Base-by-base conservation (phyloP, 768 basidiomycete genomes). In the Hemileccinum impolitum region DNA sequence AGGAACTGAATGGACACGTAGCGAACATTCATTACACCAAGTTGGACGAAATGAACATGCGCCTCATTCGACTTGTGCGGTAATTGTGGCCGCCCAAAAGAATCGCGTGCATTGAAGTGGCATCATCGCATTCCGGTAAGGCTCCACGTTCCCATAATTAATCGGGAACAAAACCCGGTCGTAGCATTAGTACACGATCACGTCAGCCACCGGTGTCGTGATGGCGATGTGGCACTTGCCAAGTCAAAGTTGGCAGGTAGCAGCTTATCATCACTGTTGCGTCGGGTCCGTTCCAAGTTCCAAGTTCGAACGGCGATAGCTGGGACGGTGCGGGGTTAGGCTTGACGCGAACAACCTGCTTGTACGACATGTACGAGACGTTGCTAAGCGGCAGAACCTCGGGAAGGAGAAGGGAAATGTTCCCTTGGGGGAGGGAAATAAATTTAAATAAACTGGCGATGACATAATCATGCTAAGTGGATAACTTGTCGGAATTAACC, bases 401-500 rank as follows among this genome's bases (percentile, higher is more conserved):
- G 37, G 13, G 19, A 10, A 25, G 19, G 6, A 23, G 23, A 23
- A 3, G 23, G 23, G 23, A 23, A 23, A 23, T 23, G 23, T 23
- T 23, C 23, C n/a, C 3, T 23, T 23, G 18, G 35, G n/a, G 6
- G 35, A 17, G 9, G 15, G n/a, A 23, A 23, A 23, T 3, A 23
- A 39, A 39, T 35, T 35, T 7, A n/a, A 35, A 38, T 19, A 17
- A 17, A 34, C 58, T 47, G n/a, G n/a, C n/a, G n/a, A n/a, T n/a
- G n/a, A 53, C 45, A 19, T 56, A 53, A 61, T 60, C 25, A 40
- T 43, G 48, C 50, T 45, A 53, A 58, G 46, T 47, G 25, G 37
- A 39, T 46, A 43, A 32, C 8, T 23, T 19, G 31, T 56, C 59
- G 64, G 64, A 58, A 55, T 64, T 67, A 26, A 32, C 48, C 54